Conservation (phyloP, 1,284 basidiomycete species). For the Cryptococcus sp. region DNA sequence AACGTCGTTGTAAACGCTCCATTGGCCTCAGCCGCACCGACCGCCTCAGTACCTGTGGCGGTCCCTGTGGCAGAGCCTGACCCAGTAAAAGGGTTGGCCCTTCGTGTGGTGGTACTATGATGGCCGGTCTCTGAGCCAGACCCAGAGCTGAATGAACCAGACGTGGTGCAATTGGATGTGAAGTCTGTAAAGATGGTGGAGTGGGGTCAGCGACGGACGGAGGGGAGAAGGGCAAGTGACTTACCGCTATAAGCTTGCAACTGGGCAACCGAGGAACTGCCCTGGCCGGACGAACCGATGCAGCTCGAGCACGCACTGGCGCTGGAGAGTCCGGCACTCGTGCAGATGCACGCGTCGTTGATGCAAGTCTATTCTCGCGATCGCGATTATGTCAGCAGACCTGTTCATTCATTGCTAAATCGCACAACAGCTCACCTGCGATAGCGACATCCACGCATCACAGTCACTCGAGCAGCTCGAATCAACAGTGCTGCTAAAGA, state of each 20-base stretch:
- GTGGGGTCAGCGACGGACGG: not conserved
- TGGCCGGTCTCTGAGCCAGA: not conserved
- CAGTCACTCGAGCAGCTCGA: slow-evolving; percentile 8
- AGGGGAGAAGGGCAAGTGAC: not conserved
- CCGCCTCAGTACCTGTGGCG: not conserved
- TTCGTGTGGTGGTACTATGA: not conserved
- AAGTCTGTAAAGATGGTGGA: not conserved
- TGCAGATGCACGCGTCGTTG: slow-evolving; percentile 26
- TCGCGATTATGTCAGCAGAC: not conserved
- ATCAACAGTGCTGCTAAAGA: slow-evolving; percentile 2
- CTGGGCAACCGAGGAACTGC: slow-evolving; percentile 3
- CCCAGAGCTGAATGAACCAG: not conserved
- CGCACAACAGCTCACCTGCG: slow-evolving; percentile 13
- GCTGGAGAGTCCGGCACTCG: slow-evolving; percentile 8
- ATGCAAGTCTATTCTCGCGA: slow-evolving; percentile 22
- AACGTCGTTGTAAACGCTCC: not conserved
- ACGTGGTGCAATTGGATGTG: slow-evolving; percentile 13
- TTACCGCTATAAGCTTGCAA: slow-evolving; percentile 13
- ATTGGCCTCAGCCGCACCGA: slow-evolving; percentile 1
- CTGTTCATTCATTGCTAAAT: not conserved
- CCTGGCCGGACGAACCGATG: slow-evolving; percentile 11
- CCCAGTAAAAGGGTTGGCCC: not conserved
- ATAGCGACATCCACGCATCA: slow-evolving; percentile 5
- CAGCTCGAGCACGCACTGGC: slow-evolving; percentile 22
- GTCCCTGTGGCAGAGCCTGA: not conserved